Evolutionary conservation across 306 rosid species (phyloP), one percentile per base, ranked within the genome.

Genomic region (Pterocarpus macrocarpus): DNA sequence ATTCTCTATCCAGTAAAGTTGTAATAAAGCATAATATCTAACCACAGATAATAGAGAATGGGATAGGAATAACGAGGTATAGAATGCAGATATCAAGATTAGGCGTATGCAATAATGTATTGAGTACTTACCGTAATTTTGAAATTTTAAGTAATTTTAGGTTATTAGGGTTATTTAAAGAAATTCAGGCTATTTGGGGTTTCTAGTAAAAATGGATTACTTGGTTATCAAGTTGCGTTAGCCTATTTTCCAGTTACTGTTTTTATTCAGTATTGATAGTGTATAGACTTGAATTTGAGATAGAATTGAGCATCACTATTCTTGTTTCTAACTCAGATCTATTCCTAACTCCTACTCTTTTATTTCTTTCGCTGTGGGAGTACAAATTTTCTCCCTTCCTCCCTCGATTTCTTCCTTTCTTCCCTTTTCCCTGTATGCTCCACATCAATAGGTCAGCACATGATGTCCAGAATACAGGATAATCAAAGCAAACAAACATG

Each of bases 401-500:
- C 39, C 41, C 77, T 35, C 47, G 10, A 75, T 75, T 11, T 57
- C 44, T 13, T 57, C 38, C 35, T 64, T 28, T 16, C 41, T 13
- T 53, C 66, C 56, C 22, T 66, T 67, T 57, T 59, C 44, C 34
- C 17, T 34, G 49, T 4, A 39, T 30, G 41, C 63, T 82, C 22
- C 53, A 50, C 45, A 50, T 73, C 10, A 45, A 44, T 36, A 73
- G 65, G 83, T 62, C 53, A 73, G 56, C 28, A 69, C 62, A 55
- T 35, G 43, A 52, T 61, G 52, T 43, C 64, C 45, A 64, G n/a
- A 15, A 30, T 33, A 33, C 52, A 80, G 45, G 22, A 64, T 55
- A 63, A 56, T 63, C 41, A 76, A 11, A 34, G 12, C 69, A 67
- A 80, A 67, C 57, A 75, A 76, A 50, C 44, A 65, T 17, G 28